Base-by-base conservation (phyloP, 1,139 yeast genomes). In the Taphrina populina region DNA sequence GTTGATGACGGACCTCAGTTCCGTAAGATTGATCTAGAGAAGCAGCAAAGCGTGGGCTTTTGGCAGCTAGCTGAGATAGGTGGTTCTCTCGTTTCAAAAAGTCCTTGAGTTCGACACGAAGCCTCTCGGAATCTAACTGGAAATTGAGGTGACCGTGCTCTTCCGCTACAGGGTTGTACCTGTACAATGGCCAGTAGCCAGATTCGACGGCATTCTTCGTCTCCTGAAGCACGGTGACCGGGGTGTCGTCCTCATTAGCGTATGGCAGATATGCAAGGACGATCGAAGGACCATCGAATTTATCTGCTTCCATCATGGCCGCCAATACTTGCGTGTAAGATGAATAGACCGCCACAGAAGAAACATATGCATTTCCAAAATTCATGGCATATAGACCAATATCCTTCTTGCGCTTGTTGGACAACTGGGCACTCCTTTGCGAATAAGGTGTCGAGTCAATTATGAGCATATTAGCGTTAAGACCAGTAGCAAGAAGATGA, bases 321-420 rank as follows among this genome's bases (percentile, higher is more conserved):
- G 92, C 88, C 61, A 92, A 76, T 2, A 90, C 83, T 71, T 92
- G 97, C 3, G 96, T 88, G 72, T 90, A 90, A 0, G 96, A 88
- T 1, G 95, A 80, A 70, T 92, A 90, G 35, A 90, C 84, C 21
- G 97, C 97, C 53, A 88, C 92, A 17, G 96, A 88, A 4, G 97
- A 96, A 62, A 90, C 96, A 66, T 88, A 90, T 53, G 86, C 83
- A 59, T 83, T 81, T 60, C 95, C 95, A 65, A 84, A 88, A 71
- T 88, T 88, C 96, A 90, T 87, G 53, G 96, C 96, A 68, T 88
- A 92, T 56, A 90, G 75, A 59, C 97, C 98, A 63, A 90, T 82
- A 69, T 92, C 96, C 73, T 90, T 90, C 76, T 92, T 90, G 66
- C 95, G 81, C 17, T 67, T 58, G 30, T 60, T 56, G 11, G 65